These are phyloP conservation scores for Termitomyces sp. DNA, from an alignment of 768 basidiomycete genomes.

Conservation along the genomic window DNA sequence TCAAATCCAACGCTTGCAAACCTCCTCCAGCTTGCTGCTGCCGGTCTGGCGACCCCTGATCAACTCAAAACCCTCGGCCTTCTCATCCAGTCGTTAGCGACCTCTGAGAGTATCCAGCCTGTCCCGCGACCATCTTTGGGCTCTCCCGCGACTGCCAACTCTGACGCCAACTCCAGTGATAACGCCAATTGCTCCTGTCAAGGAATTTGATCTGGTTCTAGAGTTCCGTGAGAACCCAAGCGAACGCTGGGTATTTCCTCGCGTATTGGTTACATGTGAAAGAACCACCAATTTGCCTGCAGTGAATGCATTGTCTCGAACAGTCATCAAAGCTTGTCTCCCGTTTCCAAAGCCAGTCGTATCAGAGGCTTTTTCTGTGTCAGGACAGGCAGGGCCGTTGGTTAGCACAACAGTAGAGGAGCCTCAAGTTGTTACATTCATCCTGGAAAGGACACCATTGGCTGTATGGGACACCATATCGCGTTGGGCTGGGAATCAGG, in stretches of 20 bases:
- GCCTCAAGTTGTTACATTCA: constrained; percentile 42
- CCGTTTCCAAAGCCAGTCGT: constrained; percentile 32
- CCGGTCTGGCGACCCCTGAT: constrained; percentile 57
- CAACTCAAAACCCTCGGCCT: constrained; percentile 68
- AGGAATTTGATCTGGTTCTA: constrained; percentile 71
- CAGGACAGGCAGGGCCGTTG: not conserved
- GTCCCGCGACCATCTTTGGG: constrained; percentile 9
- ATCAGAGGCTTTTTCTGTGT: constrained; percentile 3
- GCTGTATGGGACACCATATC: constrained; percentile 57
- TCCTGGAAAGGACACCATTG: constrained; percentile 47
- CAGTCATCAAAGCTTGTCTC: constrained; percentile 43
- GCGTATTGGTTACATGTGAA: constrained; percentile 54
- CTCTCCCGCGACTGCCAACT: constrained; percentile 14
- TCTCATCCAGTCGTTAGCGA: constrained; percentile 69
- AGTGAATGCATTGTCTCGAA: constrained; percentile 24
- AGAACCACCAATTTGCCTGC: constrained; percentile 26
- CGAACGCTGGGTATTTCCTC: constrained; percentile 68
- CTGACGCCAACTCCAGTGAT: constrained; percentile 10
- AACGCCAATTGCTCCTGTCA: constrained; percentile 31
- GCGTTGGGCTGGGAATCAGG: constrained; percentile 60
- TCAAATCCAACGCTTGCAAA: constrained; percentile 68
- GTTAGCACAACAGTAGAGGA: not conserved
- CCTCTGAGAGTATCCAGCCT: constrained; percentile 22
- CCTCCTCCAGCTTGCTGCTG: constrained; percentile 62
- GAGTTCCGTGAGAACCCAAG: constrained; percentile 64